Percentiles rank a stretch among this genome's conserved stretches.
Evolutionary conservation across 2,329 filamentous ascomycete species (phyloP).

Genomic region (Apiospora aurea): DNA sequence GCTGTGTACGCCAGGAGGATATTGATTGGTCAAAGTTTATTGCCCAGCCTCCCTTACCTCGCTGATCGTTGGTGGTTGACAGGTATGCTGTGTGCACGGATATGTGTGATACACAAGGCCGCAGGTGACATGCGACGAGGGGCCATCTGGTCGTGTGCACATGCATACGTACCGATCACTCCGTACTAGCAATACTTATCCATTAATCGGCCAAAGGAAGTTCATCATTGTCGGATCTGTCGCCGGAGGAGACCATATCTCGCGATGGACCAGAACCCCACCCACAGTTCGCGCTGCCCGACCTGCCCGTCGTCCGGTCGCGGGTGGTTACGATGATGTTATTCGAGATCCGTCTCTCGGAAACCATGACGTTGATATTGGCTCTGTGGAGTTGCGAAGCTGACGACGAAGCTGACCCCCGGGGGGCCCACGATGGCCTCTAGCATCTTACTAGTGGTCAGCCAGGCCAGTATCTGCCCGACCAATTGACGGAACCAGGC

Average conservation of each 20-base stretch:
- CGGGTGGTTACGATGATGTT: not conserved
- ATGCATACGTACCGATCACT: not conserved
- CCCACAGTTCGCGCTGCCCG: not conserved
- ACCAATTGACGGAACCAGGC: not conserved
- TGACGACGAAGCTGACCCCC: not conserved
- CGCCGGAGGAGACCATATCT: not conserved
- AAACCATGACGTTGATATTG: conserved; percentile 15
- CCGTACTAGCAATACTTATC: too few species aligned
- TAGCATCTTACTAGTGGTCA: not conserved
- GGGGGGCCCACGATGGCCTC: conserved; percentile 10
- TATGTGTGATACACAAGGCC: not conserved
- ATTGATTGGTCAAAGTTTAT: not conserved
- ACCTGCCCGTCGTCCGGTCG: not conserved
- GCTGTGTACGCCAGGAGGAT: not conserved
- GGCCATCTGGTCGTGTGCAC: not conserved
- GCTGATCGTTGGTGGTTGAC: not conserved
- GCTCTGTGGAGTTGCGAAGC: not conserved
- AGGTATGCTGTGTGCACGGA: not conserved
- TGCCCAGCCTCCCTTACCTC: conserved; percentile 3
- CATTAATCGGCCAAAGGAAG: not conserved
- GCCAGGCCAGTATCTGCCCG: conserved; percentile 8
- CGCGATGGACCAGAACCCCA: not conserved
- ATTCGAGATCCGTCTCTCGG: not conserved
- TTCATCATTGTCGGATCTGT: not conserved
- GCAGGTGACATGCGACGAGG: not conserved